Conservation (phyloP, 768 basidiomycete genomes). For the Kwoniella mangroviensis region DNA sequence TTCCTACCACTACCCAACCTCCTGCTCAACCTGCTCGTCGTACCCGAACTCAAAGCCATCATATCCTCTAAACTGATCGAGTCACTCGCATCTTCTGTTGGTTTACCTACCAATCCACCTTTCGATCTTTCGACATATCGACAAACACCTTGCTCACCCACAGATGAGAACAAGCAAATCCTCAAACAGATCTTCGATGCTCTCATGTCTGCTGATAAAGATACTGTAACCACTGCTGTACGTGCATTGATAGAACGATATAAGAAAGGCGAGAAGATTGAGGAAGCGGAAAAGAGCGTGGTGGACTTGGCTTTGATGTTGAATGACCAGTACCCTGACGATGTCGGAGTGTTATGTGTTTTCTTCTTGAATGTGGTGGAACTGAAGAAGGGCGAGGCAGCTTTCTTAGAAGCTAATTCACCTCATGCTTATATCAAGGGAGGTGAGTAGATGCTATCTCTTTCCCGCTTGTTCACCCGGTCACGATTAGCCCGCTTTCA, state of each 20-base stretch:
- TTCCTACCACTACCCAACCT: constrained; percentile 82
- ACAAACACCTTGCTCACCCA: constrained; percentile 50
- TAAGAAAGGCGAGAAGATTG: constrained; percentile 49
- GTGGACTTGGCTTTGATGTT: constrained; percentile 64
- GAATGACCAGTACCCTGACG: constrained; percentile 78
- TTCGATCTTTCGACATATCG: constrained; percentile 52
- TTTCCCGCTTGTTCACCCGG: background rate
- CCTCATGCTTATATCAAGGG: constrained; percentile 96
- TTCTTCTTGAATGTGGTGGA: constrained; percentile 86
- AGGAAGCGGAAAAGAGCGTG: constrained; percentile 60
- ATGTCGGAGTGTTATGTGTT: constrained; percentile 90
- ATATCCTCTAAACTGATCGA: constrained; percentile 63
- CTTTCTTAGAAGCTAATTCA: constrained; percentile 93
- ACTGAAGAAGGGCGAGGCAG: constrained; percentile 81
- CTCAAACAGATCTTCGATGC: constrained; percentile 79
- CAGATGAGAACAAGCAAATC: constrained; percentile 64
- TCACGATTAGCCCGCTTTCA: no score
- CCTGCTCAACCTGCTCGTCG: constrained; percentile 67
- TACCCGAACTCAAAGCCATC: constrained; percentile 77
- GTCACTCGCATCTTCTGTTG: constrained; percentile 64
- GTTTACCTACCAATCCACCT: constrained; percentile 59
- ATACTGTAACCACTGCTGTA: constrained; percentile 65
- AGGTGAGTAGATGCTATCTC: constrained; percentile 63
- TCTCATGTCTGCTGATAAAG: constrained; percentile 74
- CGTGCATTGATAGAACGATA: constrained; percentile 69